Evolutionary conservation across 768 basidiomycete genomes (phyloP), one percentile per base, ranked within the genome.

Genomic region (Leucocoprinus leucothites): DNA sequence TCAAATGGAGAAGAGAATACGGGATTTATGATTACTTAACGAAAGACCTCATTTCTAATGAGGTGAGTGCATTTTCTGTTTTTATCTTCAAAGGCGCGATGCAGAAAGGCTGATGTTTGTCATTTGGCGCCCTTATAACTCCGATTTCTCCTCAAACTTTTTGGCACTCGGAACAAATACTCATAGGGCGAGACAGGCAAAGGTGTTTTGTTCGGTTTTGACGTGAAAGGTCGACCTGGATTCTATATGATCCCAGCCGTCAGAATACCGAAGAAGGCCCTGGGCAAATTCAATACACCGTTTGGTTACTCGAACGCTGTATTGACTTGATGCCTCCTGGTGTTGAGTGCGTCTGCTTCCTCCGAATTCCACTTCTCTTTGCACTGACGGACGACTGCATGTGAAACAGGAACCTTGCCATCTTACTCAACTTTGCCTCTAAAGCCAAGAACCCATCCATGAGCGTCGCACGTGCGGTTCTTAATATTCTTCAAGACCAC

Each of bases 351-450:
- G 83, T 74, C 18, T 38, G 36, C 18, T 31, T 11, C 53, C 18
- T 3, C n/a, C n/a, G n/a, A n/a, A 43, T 42, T 14, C 31, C 34
- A 22, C 42, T 7, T 2, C 21, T 3, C 25, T 47, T 57, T 53
- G 14, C 57, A 9, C 45, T 34, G 24, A 48, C 43, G 2, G 40
- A 42, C 16, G 28, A 21, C 46, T 48, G 11, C 13, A 31, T 46
- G 1, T 34, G 14, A 28, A 25, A n/a, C 35, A 91, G 90, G 66
- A 85, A 81, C 9, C 60, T 93, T 22, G 77, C 76, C 11, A 73
- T 92, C 21, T 81, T 94, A 70, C 84, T 92, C 60, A 85, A 94
- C 73, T 91, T 85, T 51, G 87, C 81, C 3, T 87, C 89, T 65
- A 78, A 79, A 64, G 82, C 79, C 34, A 91, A 89, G 69, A 81